Evolutionary conservation across 176 grass and related monocot species (phyloP).

Genomic region (maize (Zea mays)): Zm-B73-REFERENCE-NAM-5.0 NC_050098.1:149359001-149359500

Average conservation of each 20-base stretch:
- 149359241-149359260: not conserved
- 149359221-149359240: not conserved
- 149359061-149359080: slow-evolving; percentile 46
- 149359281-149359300: not conserved
- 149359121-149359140: not conserved
- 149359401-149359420: too few species aligned
- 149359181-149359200: not conserved
- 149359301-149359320: not conserved
- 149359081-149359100: slow-evolving; percentile 56
- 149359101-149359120: slow-evolving; percentile 14
- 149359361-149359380: too few species aligned
- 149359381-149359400: too few species aligned
- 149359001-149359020: not conserved
- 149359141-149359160: too few species aligned
- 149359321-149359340: not conserved
- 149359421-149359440: too few species aligned
- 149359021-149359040: slow-evolving; percentile 14
- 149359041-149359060: not conserved
- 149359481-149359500: too few species aligned
- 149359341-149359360: too few species aligned
- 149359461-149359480: too few species aligned
- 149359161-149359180: too few species aligned
- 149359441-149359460: too few species aligned
- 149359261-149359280: not conserved
- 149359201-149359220: not conserved